A percentile compares a stretch with the other conserved stretches of the same genome.
phyloP scores from a whole-genome alignment of 2,329 filamentous ascomycete species.

The Chaetoscypha palmicola region DNA sequence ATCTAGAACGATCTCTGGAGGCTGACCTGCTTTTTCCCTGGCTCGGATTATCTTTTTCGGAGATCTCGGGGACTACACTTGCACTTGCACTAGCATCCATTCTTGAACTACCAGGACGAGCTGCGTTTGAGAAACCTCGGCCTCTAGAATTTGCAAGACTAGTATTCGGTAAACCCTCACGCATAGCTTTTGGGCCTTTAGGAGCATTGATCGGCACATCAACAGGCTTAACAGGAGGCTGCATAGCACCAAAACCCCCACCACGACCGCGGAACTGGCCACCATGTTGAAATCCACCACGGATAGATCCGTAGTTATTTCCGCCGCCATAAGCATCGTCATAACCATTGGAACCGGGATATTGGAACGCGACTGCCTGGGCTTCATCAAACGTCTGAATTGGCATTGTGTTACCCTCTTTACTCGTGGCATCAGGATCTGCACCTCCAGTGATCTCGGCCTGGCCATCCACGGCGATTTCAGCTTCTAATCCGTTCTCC shows the following conservation, averaged over 20 bases:
- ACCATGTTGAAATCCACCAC: slow-evolving; percentile 32
- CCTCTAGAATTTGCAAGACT: slow-evolving; percentile 60
- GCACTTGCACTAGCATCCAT: slow-evolving; percentile 21
- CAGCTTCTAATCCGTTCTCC: slow-evolving; percentile 8
- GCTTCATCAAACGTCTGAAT: slow-evolving; percentile 31
- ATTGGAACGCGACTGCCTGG: slow-evolving; percentile 42
- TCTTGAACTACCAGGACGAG: slow-evolving; percentile 25
- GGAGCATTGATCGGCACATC: slow-evolving; percentile 65
- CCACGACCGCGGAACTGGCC: slow-evolving; percentile 30
- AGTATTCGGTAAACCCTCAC: slow-evolving; percentile 78
- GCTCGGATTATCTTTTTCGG: slow-evolving; percentile 20
- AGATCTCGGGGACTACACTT: slow-evolving; percentile 23
- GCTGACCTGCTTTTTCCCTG: slow-evolving; percentile 23
- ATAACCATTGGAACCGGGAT: slow-evolving; percentile 54
- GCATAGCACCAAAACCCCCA: slow-evolving; percentile 34
- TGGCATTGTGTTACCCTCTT: slow-evolving; percentile 21
- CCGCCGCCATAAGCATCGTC: slow-evolving; percentile 20
- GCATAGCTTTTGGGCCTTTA: slow-evolving; percentile 90
- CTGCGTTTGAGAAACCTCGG: slow-evolving; percentile 33
- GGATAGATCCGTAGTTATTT: slow-evolving; percentile 27
- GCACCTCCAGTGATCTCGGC: slow-evolving; percentile 13
- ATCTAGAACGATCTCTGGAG: slow-evolving; percentile 28
- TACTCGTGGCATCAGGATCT: slow-evolving; percentile 6
- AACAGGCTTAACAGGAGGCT: slow-evolving; percentile 28
- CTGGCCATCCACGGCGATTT: slow-evolving; percentile 11